These are phyloP conservation scores for Mesotaenium endlicherianum DNA, from an alignment of 139 green algal genomes.

Conservation along the genomic window DNA sequence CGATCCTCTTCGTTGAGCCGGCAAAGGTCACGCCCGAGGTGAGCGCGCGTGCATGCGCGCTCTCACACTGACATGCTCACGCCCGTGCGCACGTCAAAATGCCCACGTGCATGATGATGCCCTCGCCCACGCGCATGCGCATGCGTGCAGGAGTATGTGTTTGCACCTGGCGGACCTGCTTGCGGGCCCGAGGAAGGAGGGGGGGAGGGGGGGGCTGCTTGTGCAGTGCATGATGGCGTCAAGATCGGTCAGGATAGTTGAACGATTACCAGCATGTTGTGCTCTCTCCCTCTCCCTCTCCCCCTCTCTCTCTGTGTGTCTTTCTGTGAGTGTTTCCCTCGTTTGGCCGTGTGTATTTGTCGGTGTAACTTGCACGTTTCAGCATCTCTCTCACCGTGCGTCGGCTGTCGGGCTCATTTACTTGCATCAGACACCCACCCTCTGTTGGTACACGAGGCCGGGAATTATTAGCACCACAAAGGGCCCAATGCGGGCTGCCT, in stretches of 20 bases:
- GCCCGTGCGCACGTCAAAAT: no score
- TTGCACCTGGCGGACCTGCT: background rate
- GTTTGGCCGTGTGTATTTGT: no score
- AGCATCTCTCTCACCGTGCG: no score
- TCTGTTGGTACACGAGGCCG: background rate
- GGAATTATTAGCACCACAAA: background rate
- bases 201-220: no score
- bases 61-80: no score
- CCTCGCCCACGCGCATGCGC: background rate
- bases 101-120: no score
- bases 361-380: no score
- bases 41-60: background rate
- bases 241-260: no score
- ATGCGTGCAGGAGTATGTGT: background rate
- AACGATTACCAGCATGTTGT: no score
- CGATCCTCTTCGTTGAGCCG: slow-evolving; percentile 32
- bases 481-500: background rate
- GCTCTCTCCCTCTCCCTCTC: background rate
- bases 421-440: background rate
- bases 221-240: no score
- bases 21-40: slow-evolving; percentile 62
- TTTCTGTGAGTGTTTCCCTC: no score
- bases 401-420: background rate
- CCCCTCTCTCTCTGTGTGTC: background rate
- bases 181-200: background rate